Base-by-base conservation (phyloP, 768 basidiomycete genomes). In the Calocybe indica region DNA sequence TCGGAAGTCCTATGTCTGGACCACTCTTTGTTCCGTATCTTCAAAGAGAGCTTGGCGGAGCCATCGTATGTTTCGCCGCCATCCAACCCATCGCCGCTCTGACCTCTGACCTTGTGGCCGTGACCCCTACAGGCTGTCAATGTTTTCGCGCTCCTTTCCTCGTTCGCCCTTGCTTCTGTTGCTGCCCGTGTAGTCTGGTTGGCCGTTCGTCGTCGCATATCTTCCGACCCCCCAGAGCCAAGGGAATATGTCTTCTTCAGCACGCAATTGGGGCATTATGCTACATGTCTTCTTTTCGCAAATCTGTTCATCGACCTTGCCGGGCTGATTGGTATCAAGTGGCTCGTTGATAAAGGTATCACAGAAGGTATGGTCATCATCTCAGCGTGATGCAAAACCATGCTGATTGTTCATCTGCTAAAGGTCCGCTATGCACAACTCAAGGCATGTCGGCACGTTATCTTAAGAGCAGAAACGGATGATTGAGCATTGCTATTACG, bases 241-340 rank as follows among this genome's bases (percentile, higher is more conserved):
- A 64, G 65, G 31, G 79, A 80, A 60, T 76, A 73, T 37, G 65
- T 79, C 50, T 86, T 88, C 62, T 85, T 88, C 62, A 73, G 75
- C 48, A 85, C 84, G 6, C 84, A 85, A 52, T 73, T 87, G 10
- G 87, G 87, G 1, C 74, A 76, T 43, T 87, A 86, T 59, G 74
- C 77, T n/a, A 72, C 69, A 35, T 85, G 79, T 56, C 68, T 89
- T 47, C 67, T 87, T 50, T 53, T 81, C 28, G 74, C 75, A 50
- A 81, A 86, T 59, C 64, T 78, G 45, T 64, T 82, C 58, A 76
- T 66, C 48, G 71, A 74, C 31, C 44, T 70, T 11, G 70, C 80
- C 45, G 82, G 80, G 35, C 60, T 83, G 7, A 69, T 87, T 42
- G 72, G 74, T 32, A 53, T 82, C 42, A 56, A 62, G 30, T 86